phyloP scores from a whole-genome alignment of 768 basidiomycete genomes.

The Tulasnella sp. region DNA sequence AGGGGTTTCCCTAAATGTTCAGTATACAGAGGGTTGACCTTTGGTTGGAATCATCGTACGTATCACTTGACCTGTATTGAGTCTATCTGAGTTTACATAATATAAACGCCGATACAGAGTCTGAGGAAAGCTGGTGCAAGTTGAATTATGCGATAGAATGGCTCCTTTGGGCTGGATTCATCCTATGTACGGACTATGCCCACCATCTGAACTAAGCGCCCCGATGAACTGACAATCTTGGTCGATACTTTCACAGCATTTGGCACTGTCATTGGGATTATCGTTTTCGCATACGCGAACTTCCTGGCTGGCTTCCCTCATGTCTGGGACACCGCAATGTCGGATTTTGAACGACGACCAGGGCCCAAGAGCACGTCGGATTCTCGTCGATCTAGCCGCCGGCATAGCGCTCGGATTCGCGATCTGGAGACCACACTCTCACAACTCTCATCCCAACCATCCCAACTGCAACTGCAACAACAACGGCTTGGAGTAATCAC shows the following conservation, averaged over 20 bases:
- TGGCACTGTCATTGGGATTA: neutral
- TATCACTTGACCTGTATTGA: neutral
- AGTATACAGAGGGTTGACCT: neutral
- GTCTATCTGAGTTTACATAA: neutral
- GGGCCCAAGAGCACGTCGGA: neutral
- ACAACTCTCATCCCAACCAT: too few relatives aligned
- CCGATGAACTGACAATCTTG: too few relatives aligned
- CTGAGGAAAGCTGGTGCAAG: slow-evolving; percentile 3
- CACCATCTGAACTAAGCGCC: neutral
- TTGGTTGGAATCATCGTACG: slow-evolving; percentile 11
- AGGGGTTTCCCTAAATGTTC: slow-evolving; percentile 8
- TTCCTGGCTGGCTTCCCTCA: neutral
- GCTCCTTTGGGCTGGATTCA: slow-evolving; percentile 6
- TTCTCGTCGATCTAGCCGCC: neutral
- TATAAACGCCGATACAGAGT: neutral
- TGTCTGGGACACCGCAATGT: slow-evolving; percentile 4
- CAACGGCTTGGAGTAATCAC: neutral
- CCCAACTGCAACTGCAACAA: neutral
- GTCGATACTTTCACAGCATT: too few relatives aligned
- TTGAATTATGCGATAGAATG: neutral
- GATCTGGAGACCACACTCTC: neutral
- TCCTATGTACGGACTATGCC: neutral
- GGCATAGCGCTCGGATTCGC: neutral
- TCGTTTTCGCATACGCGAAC: neutral
- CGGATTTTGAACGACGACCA: slow-evolving; percentile 3